A percentile compares a stretch with the other conserved stretches of the same genome.
These are phyloP conservation scores for Paecilomyces variotii DNA, from an alignment of 2,329 filamentous ascomycete genomes.

Conservation along the genomic window DNA sequence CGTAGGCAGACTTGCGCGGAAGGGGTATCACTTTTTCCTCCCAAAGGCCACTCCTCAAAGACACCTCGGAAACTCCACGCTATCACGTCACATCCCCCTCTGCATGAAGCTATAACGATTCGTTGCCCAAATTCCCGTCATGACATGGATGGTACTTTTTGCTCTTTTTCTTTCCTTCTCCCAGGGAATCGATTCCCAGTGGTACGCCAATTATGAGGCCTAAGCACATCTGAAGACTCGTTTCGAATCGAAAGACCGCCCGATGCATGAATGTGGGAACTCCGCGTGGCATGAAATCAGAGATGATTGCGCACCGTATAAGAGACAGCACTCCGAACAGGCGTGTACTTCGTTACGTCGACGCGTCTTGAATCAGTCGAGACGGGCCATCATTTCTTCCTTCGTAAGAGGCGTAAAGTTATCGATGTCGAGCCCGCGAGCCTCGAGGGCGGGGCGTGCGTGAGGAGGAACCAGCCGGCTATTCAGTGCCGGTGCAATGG, in stretches of 20 bases:
- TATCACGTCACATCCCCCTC: conserved; percentile 21
- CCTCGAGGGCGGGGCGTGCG: conserved; percentile 63
- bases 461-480: conserved; percentile 78
- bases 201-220: conserved; percentile 17
- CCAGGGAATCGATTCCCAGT: conserved; percentile 17
- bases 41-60: conserved; percentile 27
- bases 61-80: conserved; percentile 32
- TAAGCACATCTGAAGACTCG: conserved; percentile 19
- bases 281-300: conserved; percentile 18
- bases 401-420: conserved; percentile 85
- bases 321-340: conserved; percentile 28
- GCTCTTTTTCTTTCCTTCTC: conserved; percentile 9
- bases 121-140: conserved; percentile 15
- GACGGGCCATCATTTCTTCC: conserved; percentile 93
- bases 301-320: conserved; percentile 23
- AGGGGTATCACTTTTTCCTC: conserved; percentile 38
- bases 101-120: conserved; percentile 23
- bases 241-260: conserved; percentile 23
- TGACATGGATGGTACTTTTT: conserved; percentile 16
- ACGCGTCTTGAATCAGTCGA: conserved; percentile 62
- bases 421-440: conserved; percentile 82
- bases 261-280: conserved; percentile 23
- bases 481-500: conserved; percentile 87
- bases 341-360: conserved; percentile 29
- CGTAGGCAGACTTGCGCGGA: conserved; percentile 31